Conservation (phyloP, 148 eudicot genomes). For the Mesembryanthemum crystallinum region DNA sequence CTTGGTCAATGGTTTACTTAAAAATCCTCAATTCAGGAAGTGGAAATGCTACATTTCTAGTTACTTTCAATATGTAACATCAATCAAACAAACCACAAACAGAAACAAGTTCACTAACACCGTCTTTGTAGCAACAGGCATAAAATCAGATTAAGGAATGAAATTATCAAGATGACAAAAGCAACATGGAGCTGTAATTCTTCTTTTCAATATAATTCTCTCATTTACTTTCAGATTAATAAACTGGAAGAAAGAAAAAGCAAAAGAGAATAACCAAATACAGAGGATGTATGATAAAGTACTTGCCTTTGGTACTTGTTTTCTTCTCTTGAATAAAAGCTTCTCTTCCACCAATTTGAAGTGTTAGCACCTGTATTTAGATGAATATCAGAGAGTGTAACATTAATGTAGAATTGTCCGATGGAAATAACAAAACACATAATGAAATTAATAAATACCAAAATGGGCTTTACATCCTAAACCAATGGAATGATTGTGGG, state of each 20-base stretch:
- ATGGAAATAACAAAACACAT: background rate
- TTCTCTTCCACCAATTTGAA: constrained; percentile 40
- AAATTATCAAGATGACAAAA: background rate
- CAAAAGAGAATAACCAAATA: background rate
- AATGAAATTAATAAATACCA: background rate
- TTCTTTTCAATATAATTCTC: background rate
- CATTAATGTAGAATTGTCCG: no score
- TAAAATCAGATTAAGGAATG: background rate
- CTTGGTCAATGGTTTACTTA: background rate
- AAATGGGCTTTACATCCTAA: background rate
- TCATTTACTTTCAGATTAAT: background rate
- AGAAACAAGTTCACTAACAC: background rate
- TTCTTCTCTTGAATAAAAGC: constrained; percentile 55
- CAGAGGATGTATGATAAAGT: background rate
- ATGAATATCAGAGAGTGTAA: background rate
- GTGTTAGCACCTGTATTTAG: constrained; percentile 31
- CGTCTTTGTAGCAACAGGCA: background rate
- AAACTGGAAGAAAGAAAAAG: background rate
- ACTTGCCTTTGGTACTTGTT: constrained; percentile 51
- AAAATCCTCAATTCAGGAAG: background rate
- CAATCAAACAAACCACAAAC: background rate
- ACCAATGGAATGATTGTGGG: background rate
- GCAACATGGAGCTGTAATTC: background rate
- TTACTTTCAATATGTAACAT: no score
- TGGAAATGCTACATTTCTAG: no score